Conservation (phyloP, 305 asterid species). For the Andrographis paniculata region DNA sequence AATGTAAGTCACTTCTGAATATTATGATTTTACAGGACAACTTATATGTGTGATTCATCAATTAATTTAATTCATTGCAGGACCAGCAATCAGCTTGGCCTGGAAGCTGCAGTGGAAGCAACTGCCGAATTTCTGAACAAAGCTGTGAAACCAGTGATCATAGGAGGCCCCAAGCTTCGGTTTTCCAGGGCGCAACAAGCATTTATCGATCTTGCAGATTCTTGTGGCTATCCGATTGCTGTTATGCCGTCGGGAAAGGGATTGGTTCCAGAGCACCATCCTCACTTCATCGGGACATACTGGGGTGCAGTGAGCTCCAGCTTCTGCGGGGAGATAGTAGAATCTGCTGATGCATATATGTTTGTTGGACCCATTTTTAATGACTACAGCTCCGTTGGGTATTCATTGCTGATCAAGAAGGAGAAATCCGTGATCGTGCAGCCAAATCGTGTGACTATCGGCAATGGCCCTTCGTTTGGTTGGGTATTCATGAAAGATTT, state of each 20-base stretch:
- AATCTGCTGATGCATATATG: slow-evolving; percentile 83
- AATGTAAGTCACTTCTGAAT: slow-evolving; percentile 32
- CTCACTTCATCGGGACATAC: slow-evolving; percentile 82
- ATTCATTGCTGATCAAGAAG: slow-evolving; percentile 73
- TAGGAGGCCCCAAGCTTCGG: slow-evolving; percentile 79
- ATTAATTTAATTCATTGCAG: not conserved
- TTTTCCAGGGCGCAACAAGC: slow-evolving; percentile 61
- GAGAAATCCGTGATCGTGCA: slow-evolving; percentile 75
- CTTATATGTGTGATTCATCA: not conserved
- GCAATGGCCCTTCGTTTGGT: slow-evolving; percentile 70
- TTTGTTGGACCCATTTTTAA: slow-evolving; percentile 87
- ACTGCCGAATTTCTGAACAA: slow-evolving; percentile 65
- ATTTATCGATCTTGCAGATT: slow-evolving; percentile 58
- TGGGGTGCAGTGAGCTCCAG: slow-evolving; percentile 92
- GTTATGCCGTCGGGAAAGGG: slow-evolving; percentile 92
- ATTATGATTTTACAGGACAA: not conserved
- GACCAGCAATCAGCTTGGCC: slow-evolving; percentile 51
- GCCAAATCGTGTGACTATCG: slow-evolving; percentile 68
- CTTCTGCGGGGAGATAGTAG: slow-evolving; percentile 84
- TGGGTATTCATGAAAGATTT: slow-evolving; percentile 86
- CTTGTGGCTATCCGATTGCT: slow-evolving; percentile 58
- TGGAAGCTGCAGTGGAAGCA: slow-evolving; percentile 78
- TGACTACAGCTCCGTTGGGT: slow-evolving; percentile 80
- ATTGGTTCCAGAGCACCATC: slow-evolving; percentile 61
- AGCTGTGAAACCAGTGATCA: slow-evolving; percentile 83